Conservation (phyloP, 2,329 filamentous ascomycete species). For the Drechslera avenae region DNA sequence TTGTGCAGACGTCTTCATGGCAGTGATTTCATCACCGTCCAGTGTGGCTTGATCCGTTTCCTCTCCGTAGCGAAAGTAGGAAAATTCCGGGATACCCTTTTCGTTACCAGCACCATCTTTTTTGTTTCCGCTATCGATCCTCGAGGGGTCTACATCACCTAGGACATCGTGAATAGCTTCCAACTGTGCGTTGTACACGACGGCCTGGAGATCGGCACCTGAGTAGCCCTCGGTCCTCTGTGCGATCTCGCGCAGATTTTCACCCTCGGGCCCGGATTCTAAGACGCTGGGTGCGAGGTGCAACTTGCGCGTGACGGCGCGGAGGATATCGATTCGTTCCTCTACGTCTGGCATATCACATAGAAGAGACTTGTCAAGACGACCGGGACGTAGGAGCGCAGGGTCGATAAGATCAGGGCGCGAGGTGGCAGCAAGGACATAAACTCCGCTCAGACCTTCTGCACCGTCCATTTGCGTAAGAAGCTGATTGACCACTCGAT, state of each 20-base stretch:
- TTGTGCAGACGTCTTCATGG: constrained; percentile 55
- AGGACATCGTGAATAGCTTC: constrained; percentile 96
- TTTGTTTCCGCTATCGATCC: constrained; percentile 38
- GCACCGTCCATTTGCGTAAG: constrained; percentile 99
- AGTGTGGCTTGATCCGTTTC: constrained; percentile 45
- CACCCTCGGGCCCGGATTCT: constrained; percentile 41
- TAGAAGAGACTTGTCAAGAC: constrained; percentile 88
- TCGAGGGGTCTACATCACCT: constrained; percentile 57
- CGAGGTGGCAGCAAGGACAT: constrained; percentile 92
- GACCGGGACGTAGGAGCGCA: constrained; percentile 85
- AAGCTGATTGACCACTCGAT: constrained; percentile 96
- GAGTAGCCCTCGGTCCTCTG: constrained; percentile 84
- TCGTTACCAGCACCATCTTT: constrained; percentile 31
- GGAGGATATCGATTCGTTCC: constrained; percentile 87
- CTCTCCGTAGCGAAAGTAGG: constrained; percentile 80
- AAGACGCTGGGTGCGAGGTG: constrained; percentile 71
- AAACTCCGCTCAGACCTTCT: constrained; percentile 91
- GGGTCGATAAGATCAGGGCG: constrained; percentile 95
- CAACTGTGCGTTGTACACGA: constrained; percentile 94
- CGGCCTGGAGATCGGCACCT: constrained; percentile 90
- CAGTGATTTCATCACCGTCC: constrained; percentile 2
- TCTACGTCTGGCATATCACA: constrained; percentile 83
- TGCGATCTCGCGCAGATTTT: constrained; percentile 72
- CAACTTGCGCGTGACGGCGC: constrained; percentile 81
- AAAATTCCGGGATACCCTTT: constrained; percentile 42